Percentiles rank a stretch among this genome's conserved stretches.
Evolutionary conservation across 1,139 yeast genomes (phyloP).

Genomic region (Kodamaea arcana): DNA sequence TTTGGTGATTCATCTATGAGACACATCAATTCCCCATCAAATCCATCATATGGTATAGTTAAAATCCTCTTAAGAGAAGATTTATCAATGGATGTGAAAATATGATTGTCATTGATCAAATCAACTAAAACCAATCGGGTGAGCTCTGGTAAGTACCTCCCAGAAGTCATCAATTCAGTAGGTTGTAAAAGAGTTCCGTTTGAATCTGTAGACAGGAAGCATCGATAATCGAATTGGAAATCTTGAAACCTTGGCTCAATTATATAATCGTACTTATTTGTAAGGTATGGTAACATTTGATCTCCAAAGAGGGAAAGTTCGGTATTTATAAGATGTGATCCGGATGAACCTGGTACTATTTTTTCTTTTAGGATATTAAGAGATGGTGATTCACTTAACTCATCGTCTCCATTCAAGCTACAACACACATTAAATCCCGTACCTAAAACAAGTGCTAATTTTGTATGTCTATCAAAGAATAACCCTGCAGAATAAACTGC

Average conservation of each 20-base stretch:
- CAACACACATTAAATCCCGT: conserved; percentile 46
- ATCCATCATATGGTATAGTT: conserved; percentile 30
- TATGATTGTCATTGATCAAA: conserved; percentile 24
- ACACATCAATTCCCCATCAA: conserved; percentile 39
- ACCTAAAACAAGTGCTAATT: conserved; percentile 44
- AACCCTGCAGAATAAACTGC: conserved; percentile 48
- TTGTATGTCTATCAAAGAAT: conserved; percentile 34
- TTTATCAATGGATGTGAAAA: conserved; percentile 24
- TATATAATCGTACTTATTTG: conserved; percentile 34
- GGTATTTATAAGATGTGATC: conserved; percentile 30
- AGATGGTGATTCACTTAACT: conserved; percentile 9
- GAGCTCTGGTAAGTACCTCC: conserved; percentile 54
- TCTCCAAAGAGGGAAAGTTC: conserved; percentile 43
- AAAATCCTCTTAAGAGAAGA: conserved; percentile 7
- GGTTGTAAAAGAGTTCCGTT: conserved; percentile 47
- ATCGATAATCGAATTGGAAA: conserved; percentile 22
- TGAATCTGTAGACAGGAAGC: conserved; percentile 31
- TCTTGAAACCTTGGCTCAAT: conserved; percentile 34
- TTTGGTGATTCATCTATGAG: conserved; percentile 30
- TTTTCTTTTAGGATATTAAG: conserved; percentile 21
- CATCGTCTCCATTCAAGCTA: conserved; percentile 20
- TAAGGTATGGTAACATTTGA: conserved; percentile 23
- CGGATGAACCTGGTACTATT: conserved; percentile 7
- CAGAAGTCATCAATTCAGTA: conserved; percentile 50
- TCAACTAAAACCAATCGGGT: conserved; percentile 40